A percentile compares a stretch with the other conserved stretches of the same genome.
Evolutionary conservation across 148 eudicot genomes (phyloP).

Genomic region (Hydrangea macrophylla): DNA sequence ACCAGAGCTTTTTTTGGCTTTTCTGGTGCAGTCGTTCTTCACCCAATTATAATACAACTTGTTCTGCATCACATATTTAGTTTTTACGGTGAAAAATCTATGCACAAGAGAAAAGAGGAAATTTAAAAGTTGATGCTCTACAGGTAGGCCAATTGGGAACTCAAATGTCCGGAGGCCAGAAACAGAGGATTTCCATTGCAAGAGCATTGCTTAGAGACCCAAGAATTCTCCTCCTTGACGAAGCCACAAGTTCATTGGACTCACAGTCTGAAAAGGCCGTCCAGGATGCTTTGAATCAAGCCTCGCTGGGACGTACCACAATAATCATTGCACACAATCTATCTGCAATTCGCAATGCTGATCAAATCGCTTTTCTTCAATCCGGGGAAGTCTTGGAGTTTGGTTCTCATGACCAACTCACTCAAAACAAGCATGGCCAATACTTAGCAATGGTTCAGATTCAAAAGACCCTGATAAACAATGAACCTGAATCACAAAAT

Average conservation of each 20-base stretch:
- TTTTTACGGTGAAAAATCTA: too few relatives aligned
- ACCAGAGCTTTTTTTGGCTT: too few relatives aligned
- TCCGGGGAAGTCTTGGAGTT: constrained; percentile 15
- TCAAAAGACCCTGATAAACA: not conserved
- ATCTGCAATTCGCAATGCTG: constrained; percentile 17
- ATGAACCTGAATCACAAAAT: not conserved
- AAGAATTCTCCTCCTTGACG: constrained; percentile 20
- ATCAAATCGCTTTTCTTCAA: constrained; percentile 17
- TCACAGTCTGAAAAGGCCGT: constrained; percentile 21
- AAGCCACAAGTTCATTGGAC: constrained; percentile 27
- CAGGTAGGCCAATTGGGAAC: constrained; percentile 25
- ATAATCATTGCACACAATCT: constrained; percentile 18
- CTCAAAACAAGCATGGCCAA: constrained; percentile 8
- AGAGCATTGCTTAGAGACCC: constrained; percentile 20
- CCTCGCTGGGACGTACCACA: constrained; percentile 23
- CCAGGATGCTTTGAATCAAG: constrained; percentile 21
- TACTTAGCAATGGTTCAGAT: constrained; percentile 19
- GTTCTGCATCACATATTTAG: too few relatives aligned
- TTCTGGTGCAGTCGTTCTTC: too few relatives aligned
- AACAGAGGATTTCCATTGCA: constrained; percentile 26
- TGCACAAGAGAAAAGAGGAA: not conserved
- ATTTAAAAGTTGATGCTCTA: not conserved
- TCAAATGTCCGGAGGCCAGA: constrained; percentile 25
- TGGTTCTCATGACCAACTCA: constrained; percentile 18
- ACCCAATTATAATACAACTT: too few relatives aligned